Base-by-base conservation (phyloP, 331 rosid genomes). In the Quercus lobata region DNA sequence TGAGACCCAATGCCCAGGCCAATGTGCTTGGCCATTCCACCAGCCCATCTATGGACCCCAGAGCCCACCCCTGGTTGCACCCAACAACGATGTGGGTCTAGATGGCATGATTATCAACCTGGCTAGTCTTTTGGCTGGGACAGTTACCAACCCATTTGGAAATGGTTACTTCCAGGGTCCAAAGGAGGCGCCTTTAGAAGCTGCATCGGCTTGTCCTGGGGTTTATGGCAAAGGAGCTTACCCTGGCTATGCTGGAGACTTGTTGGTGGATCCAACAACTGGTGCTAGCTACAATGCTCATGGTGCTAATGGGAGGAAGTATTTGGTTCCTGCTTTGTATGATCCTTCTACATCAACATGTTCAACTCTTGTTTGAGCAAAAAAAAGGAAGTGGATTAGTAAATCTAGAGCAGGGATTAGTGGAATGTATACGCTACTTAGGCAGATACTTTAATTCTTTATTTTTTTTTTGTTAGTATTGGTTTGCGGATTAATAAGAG, bases 281-380 rank as follows among this genome's bases (percentile, higher is more conserved):
- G 94, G 93, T 70, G 92, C 94, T 32, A 92, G 97, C 77, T 92
- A 77, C 79, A 92, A 92, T 55, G 92, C 91, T 0, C 7, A 86
- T 72, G 97, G 97, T n/a, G 76, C n/a, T 34, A 83, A 81, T 63
- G 94, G 89, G 3, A 90, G 92, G 73, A 90, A 92, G 73, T 92
- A 81, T 14, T 66, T 92, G 75, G 86, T 92, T 80, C 92, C 93
- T 78, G 97, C 94, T 56, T 14, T 92, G 79, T 90, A 78, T 54
- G 94, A 92, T 78, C 97, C 97, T 76, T 71, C 86, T 7, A 85
- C 88, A 9, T 81, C 83, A 0, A 52, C 88, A 4, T 92, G 97
- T 55, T 87, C 92, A 1, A 87, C 97, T 5, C 76, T 90, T 7
- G 92, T 90, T 44, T 88, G 83, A 84, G 22, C 65, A 1, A 12